These are phyloP conservation scores for Coemansia sp. DNA, from an alignment of 192 early-diverging fungal genomes.

Conservation along the genomic window DNA sequence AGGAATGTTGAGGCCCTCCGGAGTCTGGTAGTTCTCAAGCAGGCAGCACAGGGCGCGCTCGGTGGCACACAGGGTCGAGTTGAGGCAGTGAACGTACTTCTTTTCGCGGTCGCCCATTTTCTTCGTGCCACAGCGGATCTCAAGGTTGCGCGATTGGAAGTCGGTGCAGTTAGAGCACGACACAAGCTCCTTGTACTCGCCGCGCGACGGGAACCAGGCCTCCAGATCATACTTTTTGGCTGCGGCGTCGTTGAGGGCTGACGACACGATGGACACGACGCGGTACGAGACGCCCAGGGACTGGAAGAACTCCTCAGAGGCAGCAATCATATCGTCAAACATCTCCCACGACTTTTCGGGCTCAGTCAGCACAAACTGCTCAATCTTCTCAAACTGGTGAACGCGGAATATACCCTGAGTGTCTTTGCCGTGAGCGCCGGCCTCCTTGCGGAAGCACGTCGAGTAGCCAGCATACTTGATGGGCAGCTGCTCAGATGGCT, in stretches of 20 bases:
- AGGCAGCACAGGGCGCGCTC: slow-evolving; percentile 93
- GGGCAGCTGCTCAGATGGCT: slow-evolving; percentile 89
- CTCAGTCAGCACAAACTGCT: slow-evolving; percentile 95
- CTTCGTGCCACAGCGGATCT: slow-evolving; percentile 96
- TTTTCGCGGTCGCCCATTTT: slow-evolving; percentile 94
- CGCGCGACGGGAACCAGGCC: slow-evolving; percentile 99
- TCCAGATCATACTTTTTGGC: slow-evolving; percentile 99
- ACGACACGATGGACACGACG: slow-evolving; percentile 93
- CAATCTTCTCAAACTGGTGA: slow-evolving; percentile 99
- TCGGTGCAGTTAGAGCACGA: slow-evolving; percentile 99
- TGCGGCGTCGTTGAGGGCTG: slow-evolving; percentile 97
- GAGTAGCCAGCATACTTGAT: slow-evolving; percentile 93
- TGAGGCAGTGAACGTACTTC: slow-evolving; percentile 96
- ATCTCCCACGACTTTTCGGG: slow-evolving; percentile 99
- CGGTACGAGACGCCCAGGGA: slow-evolving; percentile 92
- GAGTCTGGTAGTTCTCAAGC: slow-evolving; percentile 95
- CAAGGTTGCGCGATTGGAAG: slow-evolving; percentile 91
- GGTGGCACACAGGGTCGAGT: slow-evolving; percentile 95
- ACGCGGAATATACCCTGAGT: slow-evolving; percentile 99
- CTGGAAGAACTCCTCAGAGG: slow-evolving; percentile 94
- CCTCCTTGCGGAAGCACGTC: slow-evolving; percentile 99
- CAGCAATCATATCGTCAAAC: slow-evolving; percentile 93
- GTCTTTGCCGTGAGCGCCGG: slow-evolving; percentile 94
- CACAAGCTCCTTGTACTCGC: slow-evolving; percentile 97
- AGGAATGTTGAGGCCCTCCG: slow-evolving; percentile 85